phyloP scores from a whole-genome alignment of 306 rosid genomes.

The apple (Malus domestica) region ASM211411v1 NC_041803.1:6407501-6408000 shows the following conservation, averaged over 20 bases:
- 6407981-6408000: constrained; percentile 90
- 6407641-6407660: no score
- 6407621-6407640: background rate
- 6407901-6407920: background rate
- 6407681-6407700: constrained; percentile 82
- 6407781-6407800: constrained; percentile 53
- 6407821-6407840: background rate
- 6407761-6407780: constrained; percentile 80
- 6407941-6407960: constrained; percentile 69
- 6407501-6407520: constrained; percentile 93
- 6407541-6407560: constrained; percentile 89
- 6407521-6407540: constrained; percentile 98
- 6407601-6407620: background rate
- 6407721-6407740: constrained; percentile 91
- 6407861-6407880: background rate
- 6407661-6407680: no score
- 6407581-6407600: background rate
- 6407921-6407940: background rate
- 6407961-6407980: constrained; percentile 84
- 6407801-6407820: background rate
- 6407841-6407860: background rate
- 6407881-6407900: background rate
- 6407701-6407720: constrained; percentile 82
- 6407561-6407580: constrained; percentile 70
- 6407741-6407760: constrained; percentile 70